Evolutionary conservation across 1,284 basidiomycete genomes (phyloP).

Genomic region (Phylloporus gajari): DNA sequence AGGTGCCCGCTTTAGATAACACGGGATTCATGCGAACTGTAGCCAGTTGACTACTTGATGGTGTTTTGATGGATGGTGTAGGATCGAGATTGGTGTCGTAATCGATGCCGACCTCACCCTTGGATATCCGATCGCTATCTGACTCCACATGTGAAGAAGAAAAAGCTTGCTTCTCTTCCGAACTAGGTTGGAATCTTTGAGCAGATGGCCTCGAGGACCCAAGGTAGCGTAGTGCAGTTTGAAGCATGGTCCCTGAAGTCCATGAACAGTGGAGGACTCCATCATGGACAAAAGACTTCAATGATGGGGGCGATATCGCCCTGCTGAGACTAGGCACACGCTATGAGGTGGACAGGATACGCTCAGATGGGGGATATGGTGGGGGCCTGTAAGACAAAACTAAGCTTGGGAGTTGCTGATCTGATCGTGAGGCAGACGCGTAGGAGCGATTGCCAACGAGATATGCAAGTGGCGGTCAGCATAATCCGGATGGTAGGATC

Average conservation of each 20-base stretch:
- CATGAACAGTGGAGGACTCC: slow-evolving; percentile 80
- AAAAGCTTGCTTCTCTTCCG: slow-evolving; percentile 56
- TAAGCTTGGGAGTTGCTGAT: too few relatives aligned
- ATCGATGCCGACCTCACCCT: slow-evolving; percentile 52
- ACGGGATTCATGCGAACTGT: slow-evolving; percentile 51
- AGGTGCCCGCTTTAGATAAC: slow-evolving; percentile 12
- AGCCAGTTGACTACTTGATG: slow-evolving; percentile 44
- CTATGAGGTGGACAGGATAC: too few relatives aligned
- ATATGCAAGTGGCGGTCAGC: too few relatives aligned
- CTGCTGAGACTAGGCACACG: slow-evolving; percentile 31
- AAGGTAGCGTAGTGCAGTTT: slow-evolving; percentile 83
- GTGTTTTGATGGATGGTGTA: slow-evolving; percentile 12
- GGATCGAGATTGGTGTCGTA: slow-evolving; percentile 26
- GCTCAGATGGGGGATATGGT: too few relatives aligned
- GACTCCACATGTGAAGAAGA: slow-evolving; percentile 54
- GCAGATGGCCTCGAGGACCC: slow-evolving; percentile 77
- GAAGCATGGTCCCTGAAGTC: slow-evolving; percentile 78
- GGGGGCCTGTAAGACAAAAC: too few relatives aligned
- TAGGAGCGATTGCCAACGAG: too few relatives aligned
- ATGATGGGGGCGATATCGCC: slow-evolving; percentile 65
- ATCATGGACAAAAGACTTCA: slow-evolving; percentile 77
- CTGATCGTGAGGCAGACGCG: too few relatives aligned
- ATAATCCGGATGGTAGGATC: too few relatives aligned
- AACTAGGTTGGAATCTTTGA: slow-evolving; percentile 67
- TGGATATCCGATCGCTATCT: slow-evolving; percentile 57